Base-by-base conservation (phyloP, 768 basidiomycete species). In the Paxillus involutus region DNA sequence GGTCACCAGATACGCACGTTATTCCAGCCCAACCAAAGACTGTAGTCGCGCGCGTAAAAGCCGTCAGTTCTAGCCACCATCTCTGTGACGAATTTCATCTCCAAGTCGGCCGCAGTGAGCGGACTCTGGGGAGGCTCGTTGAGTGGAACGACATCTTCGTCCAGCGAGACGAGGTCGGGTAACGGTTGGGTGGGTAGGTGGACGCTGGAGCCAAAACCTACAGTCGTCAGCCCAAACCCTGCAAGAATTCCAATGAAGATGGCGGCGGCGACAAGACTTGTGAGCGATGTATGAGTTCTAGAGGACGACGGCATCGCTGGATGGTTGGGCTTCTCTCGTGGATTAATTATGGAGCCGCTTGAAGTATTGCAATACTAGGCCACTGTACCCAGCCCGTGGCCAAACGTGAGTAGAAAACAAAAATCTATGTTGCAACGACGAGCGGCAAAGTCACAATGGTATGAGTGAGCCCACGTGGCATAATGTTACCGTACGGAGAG, bases 11-110 rank as follows among this genome's bases (percentile, higher is more conserved):
- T 7, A 53, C 55, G 24, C 41, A 80, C 77, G 53, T 79, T 80
- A 49, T 80, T 79, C 75, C 76, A 80, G 13, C 78, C 79, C n/a
- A 80, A 63, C 57, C 77, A 77, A 7, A 78, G 64, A 56, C 74
- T 78, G 55, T 70, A 79, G 40, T 79, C 78, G 41, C 79, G 72
- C 3, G 70, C 72, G 53, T 75, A 78, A 54, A 71, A 80, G 3
- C 78, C 78, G 2, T 75, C 66, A 5, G 78, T 80, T 40, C 60
- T 64, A 12, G 64, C 55, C 0, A 79, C 74, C 51, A 79, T 63
- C 17, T 64, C 59, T 32, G 59, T 39, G 24, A 79, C 60, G 33
- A 68, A 59, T 35, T 73, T 58, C 32, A 73, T 21, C n/a, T 68
- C 66, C 32, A 58, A 59, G 11, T 65, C 62, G 26, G 44, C 49